Evolutionary conservation across 2,329 filamentous ascomycete genomes (phyloP).

Genomic region (Aaosphaeria pasadenensis): DNA sequence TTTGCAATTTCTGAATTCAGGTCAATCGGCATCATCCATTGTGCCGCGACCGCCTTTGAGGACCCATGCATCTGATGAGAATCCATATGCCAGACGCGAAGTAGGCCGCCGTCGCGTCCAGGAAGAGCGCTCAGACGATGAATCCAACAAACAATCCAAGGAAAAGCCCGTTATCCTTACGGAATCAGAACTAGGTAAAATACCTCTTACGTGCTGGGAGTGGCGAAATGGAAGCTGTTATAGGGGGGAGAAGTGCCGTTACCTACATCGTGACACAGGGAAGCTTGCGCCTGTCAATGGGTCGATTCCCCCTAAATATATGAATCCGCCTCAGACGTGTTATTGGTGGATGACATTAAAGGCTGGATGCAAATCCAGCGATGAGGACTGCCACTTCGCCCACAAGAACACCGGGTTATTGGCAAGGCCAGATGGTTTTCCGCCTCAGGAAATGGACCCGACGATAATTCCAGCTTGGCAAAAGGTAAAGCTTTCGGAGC

Average conservation of each 20-base stretch:
- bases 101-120: slow-evolving; percentile 8
- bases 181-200: slow-evolving; percentile 22
- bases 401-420: slow-evolving; percentile 27
- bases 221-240: slow-evolving; percentile 26
- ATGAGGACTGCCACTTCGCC: slow-evolving; percentile 21
- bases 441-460: background rate
- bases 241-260: slow-evolving; percentile 16
- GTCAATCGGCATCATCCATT: slow-evolving; percentile 5
- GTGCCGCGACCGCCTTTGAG: background rate
- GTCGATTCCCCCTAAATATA: slow-evolving; percentile 22
- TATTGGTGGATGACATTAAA: slow-evolving; percentile 16
- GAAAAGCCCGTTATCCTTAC: slow-evolving; percentile 3
- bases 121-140: slow-evolving; percentile 2
- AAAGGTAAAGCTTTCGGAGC: too few relatives aligned
- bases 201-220: slow-evolving; percentile 25
- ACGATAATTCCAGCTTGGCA: too few relatives aligned
- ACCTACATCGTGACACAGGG: slow-evolving; percentile 23
- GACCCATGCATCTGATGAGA: slow-evolving; percentile 3
- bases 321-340: slow-evolving; percentile 26
- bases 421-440: background rate
- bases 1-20: slow-evolving; percentile 22
- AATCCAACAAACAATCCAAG: slow-evolving; percentile 1
- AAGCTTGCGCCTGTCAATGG: slow-evolving; percentile 13
- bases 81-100: slow-evolving; percentile 25
- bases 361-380: slow-evolving; percentile 13